phyloP scores from a whole-genome alignment of 768 basidiomycete genomes.

The Mycena polygramma region DNA sequence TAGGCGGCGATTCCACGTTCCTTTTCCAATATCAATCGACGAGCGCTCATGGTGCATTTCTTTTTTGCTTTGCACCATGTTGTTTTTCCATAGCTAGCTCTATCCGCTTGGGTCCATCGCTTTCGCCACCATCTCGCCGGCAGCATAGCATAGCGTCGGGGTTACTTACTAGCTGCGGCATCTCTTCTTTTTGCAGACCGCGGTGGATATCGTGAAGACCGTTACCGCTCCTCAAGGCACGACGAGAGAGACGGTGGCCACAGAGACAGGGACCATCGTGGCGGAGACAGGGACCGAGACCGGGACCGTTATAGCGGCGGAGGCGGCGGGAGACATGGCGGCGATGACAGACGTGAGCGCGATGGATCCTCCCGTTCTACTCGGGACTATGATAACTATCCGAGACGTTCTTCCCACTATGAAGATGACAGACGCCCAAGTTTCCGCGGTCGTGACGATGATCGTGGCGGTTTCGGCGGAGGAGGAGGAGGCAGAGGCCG shows the following conservation, averaged over 20 bases:
- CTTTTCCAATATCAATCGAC: conserved; percentile 55
- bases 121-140: conserved; percentile 53
- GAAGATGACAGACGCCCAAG: conserved; percentile 68
- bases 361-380: conserved; percentile 60
- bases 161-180: conserved; percentile 66
- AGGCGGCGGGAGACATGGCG: conserved; percentile 56
- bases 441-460: conserved; percentile 57
- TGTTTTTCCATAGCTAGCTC: conserved; percentile 73
- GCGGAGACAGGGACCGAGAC: conserved; percentile 41
- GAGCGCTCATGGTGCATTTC: conserved; percentile 76
- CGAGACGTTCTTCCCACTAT: conserved; percentile 55
- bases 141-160: conserved; percentile 49
- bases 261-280: conserved; percentile 62
- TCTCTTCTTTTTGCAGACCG: conserved; percentile 63
- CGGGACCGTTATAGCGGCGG: conserved; percentile 48
- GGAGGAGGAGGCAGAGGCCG: conserved; percentile 46
- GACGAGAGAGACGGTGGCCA: conserved; percentile 70
- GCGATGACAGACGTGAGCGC: conserved; percentile 67
- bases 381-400: conserved; percentile 62
- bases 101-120: conserved; percentile 57
- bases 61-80: conserved; percentile 66
- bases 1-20: conserved; percentile 2
- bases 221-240: conserved; percentile 77
- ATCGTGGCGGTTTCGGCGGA: conserved; percentile 45
- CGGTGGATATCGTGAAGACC: conserved; percentile 72